phyloP scores from a whole-genome alignment of 1,139 yeast species.

The Yamadazyma sp. region DNA sequence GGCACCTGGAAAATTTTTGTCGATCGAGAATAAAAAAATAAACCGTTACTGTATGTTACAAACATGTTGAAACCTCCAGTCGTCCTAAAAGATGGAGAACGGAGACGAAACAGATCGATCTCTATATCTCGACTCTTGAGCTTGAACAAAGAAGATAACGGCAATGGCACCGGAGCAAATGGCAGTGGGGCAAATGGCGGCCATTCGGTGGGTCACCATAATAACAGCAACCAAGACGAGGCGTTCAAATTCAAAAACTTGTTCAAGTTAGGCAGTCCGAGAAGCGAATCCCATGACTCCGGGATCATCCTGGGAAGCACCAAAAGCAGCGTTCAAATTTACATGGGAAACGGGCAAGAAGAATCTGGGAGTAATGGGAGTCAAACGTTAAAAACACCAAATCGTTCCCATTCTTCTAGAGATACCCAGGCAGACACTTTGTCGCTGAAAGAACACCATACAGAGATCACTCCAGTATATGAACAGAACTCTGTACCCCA shows the following conservation, averaged over 20 bases:
- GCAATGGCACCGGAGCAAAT: not conserved
- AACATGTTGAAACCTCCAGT: slow-evolving; percentile 16
- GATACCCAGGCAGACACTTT: not conserved
- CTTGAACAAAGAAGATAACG: slow-evolving; percentile 5
- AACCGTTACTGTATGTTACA: not conserved
- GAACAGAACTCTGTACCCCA: not conserved
- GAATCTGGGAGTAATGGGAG: not conserved
- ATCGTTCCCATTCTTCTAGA: not conserved
- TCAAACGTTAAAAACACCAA: not conserved
- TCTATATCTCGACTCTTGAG: slow-evolving; percentile 13
- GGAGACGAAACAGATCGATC: slow-evolving; percentile 13
- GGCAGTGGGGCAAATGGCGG: not conserved
- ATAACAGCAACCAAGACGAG: slow-evolving; percentile 7
- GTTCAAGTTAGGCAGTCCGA: slow-evolving; percentile 18
- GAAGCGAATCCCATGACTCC: not conserved
- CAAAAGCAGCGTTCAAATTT: not conserved
- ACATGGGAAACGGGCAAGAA: not conserved
- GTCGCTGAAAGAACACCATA: no score
- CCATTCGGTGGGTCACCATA: not conserved
- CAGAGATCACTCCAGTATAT: no score
- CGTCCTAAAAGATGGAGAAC: slow-evolving; percentile 11
- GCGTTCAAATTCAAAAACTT: slow-evolving; percentile 23
- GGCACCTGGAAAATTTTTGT: not conserved
- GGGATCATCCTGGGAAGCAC: slow-evolving; percentile 2
- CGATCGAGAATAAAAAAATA: not conserved